phyloP scores from a whole-genome alignment of 2,329 filamentous ascomycete species.

The Apiospora phragmitis region DNA sequence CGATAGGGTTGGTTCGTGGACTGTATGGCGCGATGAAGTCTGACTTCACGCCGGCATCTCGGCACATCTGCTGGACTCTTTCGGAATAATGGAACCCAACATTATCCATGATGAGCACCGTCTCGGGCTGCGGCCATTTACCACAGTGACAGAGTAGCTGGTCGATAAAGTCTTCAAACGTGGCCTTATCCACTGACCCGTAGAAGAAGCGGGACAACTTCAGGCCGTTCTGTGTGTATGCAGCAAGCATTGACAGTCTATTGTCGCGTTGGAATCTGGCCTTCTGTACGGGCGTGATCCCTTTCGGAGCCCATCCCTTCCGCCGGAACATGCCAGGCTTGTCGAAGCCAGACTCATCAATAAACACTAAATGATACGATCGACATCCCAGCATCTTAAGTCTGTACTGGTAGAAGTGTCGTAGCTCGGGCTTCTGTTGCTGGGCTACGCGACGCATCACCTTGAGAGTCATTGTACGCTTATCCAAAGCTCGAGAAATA shows the following conservation, averaged over 20 bases:
- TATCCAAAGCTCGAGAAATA: no score
- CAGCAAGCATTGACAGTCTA: conserved; percentile 8
- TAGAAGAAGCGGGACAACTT: no score
- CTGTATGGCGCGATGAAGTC: no score
- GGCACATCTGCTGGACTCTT: no score
- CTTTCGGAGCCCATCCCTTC: conserved; percentile 10
- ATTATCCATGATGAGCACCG: no score
- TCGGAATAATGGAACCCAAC: no score
- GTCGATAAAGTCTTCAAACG: no score
- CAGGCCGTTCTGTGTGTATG: conserved; percentile 14
- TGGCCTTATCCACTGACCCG: no score
- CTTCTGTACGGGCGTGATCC: conserved; percentile 11
- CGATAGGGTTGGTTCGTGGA: no score
- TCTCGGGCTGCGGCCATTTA: no score
- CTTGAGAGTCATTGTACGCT: conserved; percentile 11
- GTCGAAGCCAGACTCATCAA: conserved; percentile 10
- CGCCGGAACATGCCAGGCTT: conserved; percentile 11
- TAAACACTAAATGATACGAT: conserved; percentile 13
- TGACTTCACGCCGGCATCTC: no score
- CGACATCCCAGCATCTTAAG: conserved; percentile 12
- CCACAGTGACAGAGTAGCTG: no score
- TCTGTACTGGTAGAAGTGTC: conserved; percentile 15
- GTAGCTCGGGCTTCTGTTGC: conserved; percentile 13
- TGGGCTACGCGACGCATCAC: conserved; percentile 12
- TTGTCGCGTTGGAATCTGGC: conserved; percentile 8